Base-by-base conservation (phyloP, 2,329 filamentous ascomycete genomes). In the Pseudogymnoascus sp. region DNA sequence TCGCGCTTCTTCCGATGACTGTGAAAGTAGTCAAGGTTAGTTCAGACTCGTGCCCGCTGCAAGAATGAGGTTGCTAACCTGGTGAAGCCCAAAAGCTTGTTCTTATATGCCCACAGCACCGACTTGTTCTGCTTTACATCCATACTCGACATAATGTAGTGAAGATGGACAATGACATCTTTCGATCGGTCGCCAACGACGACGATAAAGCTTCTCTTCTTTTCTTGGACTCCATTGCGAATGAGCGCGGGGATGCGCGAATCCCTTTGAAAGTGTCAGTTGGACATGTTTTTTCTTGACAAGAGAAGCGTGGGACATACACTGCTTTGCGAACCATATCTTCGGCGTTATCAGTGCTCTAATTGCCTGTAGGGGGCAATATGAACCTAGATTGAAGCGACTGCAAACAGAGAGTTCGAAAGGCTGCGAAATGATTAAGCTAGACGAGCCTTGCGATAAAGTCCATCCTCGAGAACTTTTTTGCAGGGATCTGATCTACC, bases 51-150 rank as follows among this genome's bases (percentile, higher is more conserved):
- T 58, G 40, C 60, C 13, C 35, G 6, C 18, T 4, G 35, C 12
- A 29, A 60, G 9, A 31, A 37, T 36, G 10, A 37, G 68, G 60
- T 68, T 55, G 29, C 48, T 55, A 33, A 55, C 83, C 82, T 92
- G 33, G 91, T 95, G 74, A 97, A 97, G 59, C 92, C 92, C 33
- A 99, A 80, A 9, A 99, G 82, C 76, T 99, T 94, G 75, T 95
- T 96, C 82, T 97, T 97, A 80, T 99, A 99, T 18, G 94, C 93
- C 94, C 94, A 99, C 9, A 99, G 80, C 2, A 99, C 92, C 10
- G 90, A 94, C 76, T 97, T 97, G 79, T 94, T 95, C 75, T 96
- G 86, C 77, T 95, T 96, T 67, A 97, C 85, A 73, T 96, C 90
- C 72, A 89, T 87, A 69, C 85, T 89, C 59, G 92, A 88, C 81